Evolutionary conservation across 2,329 filamentous ascomycete genomes (phyloP).

Genomic region (Sarocladium oryzae): DNA sequence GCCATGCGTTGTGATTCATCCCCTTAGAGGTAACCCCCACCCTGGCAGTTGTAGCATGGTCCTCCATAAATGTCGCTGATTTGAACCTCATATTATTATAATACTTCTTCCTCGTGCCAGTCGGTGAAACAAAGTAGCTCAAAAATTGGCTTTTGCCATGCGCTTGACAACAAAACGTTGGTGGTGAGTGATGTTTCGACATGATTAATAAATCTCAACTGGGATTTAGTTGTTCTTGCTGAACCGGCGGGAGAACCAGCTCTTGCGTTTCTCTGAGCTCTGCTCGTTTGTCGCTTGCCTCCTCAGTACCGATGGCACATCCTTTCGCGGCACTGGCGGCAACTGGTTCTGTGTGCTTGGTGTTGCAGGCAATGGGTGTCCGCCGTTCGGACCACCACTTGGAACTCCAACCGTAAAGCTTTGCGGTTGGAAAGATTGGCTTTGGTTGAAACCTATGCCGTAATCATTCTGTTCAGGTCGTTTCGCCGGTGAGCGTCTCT

Average conservation of each 20-base stretch:
- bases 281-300: slow-evolving; percentile 19
- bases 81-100: no score
- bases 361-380: slow-evolving; percentile 16
- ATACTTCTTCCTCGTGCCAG: no score
- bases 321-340: slow-evolving; percentile 20
- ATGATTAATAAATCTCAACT: background rate
- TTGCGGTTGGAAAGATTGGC: background rate
- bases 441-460: slow-evolving; percentile 50
- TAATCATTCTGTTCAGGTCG: slow-evolving; percentile 53
- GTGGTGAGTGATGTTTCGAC: no score
- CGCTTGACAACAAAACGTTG: no score
- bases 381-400: background rate
- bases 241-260: slow-evolving; percentile 81
- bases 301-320: slow-evolving; percentile 19
- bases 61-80: no score
- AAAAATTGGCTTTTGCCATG: no score
- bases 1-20: no score
- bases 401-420: slow-evolving; percentile 1
- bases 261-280: slow-evolving; percentile 68
- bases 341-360: slow-evolving; percentile 15
- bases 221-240: slow-evolving; percentile 45
- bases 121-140: no score
- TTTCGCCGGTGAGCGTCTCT: slow-evolving; percentile 58
- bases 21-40: no score
- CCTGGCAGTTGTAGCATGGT: no score